These are phyloP conservation scores for Chaetomium sp. DNA, from an alignment of 2,329 filamentous ascomycete genomes.

Conservation along the genomic window DNA sequence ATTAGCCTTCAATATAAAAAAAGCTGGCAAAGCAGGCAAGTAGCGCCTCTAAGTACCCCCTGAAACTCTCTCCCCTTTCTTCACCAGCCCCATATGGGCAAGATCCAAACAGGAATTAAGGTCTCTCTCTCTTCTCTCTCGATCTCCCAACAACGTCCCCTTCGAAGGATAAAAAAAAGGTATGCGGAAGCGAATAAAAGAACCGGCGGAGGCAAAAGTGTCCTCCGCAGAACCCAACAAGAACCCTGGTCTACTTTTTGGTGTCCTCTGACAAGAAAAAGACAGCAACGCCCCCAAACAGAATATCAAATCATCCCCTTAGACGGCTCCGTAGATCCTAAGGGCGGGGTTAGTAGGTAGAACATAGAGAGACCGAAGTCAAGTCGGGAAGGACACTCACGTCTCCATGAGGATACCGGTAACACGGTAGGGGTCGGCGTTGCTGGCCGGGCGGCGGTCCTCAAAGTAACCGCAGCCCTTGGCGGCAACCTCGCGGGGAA, in stretches of 20 bases:
- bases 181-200: neutral
- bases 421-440: conserved; percentile 72
- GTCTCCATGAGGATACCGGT: conserved; percentile 36
- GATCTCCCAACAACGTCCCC: too few species aligned
- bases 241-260: neutral
- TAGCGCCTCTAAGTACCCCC: conserved; percentile 6
- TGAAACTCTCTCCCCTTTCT: neutral
- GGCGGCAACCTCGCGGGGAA: conserved; percentile 59
- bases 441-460: conserved; percentile 63
- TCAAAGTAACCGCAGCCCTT: conserved; percentile 63
- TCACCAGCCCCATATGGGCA: too few species aligned
- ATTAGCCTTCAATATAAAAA: neutral
- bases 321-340: conserved; percentile 10
- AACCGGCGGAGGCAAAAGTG: neutral
- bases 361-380: too few species aligned
- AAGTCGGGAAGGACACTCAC: neutral
- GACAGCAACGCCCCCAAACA: neutral
- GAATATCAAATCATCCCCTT: neutral
- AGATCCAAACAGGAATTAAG: too few species aligned
- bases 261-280: neutral
- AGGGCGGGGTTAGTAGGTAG: neutral
- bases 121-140: too few species aligned
- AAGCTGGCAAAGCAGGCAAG: conserved; percentile 6
- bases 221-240: neutral
- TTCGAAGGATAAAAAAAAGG: too few species aligned